phyloP scores from a whole-genome alignment of 2,329 filamentous ascomycete genomes.

The Exophiala aquamarina region DNA sequence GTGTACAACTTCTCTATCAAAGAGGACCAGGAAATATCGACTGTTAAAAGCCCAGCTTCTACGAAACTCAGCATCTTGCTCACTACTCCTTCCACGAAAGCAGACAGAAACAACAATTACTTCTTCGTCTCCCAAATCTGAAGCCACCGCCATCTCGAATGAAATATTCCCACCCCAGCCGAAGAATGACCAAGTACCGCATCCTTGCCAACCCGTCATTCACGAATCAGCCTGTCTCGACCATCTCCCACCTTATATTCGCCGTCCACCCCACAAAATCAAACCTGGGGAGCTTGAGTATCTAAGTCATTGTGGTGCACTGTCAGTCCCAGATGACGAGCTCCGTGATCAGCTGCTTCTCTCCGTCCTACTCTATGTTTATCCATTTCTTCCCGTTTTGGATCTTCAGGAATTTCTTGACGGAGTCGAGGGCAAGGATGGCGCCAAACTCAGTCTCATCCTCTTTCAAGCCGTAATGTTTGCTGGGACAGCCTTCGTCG shows the following conservation, averaged over 20 bases:
- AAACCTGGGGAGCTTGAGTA: conserved; percentile 5
- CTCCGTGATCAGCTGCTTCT: conserved; percentile 78
- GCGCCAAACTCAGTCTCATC: conserved; percentile 71
- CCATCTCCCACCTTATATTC: conserved; percentile 7
- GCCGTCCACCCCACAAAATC: background rate
- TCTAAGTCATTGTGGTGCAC: conserved; percentile 55
- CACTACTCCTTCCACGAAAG: conserved; percentile 7
- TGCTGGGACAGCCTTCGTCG: conserved; percentile 77
- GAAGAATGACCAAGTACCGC: background rate
- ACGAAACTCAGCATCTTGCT: conserved; percentile 10
- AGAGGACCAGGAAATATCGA: conserved; percentile 22
- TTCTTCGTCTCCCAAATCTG: background rate
- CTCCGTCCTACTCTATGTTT: conserved; percentile 81
- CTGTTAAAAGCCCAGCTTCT: conserved; percentile 21
- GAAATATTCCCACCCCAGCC: background rate
- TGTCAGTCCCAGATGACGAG: conserved; percentile 67
- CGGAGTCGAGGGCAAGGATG: conserved; percentile 63
- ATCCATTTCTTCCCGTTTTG: conserved; percentile 89
- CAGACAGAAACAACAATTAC: conserved; percentile 6
- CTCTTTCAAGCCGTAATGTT: conserved; percentile 96
- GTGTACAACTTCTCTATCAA: conserved; percentile 19
- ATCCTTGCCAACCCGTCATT: background rate
- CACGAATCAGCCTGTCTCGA: background rate
- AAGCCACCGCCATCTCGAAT: background rate
- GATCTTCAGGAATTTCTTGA: conserved; percentile 39